Percentiles rank a stretch among this genome's conserved stretches.
Evolutionary conservation across 2,329 filamentous ascomycete genomes (phyloP).

Genomic region (Colletotrichum tropicicola): DNA sequence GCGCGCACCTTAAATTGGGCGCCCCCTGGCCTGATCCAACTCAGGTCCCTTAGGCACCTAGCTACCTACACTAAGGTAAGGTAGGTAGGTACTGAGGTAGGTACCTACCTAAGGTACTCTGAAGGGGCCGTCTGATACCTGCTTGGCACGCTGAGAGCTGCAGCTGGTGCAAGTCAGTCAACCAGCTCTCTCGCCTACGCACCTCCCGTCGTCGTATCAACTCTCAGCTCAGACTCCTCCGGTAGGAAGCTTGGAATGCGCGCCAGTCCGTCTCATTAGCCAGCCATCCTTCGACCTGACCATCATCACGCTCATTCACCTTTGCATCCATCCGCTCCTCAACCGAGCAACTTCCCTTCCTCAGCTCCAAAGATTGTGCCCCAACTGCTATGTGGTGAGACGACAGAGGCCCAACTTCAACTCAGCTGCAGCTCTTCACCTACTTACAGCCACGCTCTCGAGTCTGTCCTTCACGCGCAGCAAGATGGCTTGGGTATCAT

Average conservation of each 20-base stretch:
- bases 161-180: too few relatives aligned
- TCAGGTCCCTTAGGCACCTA: neutral
- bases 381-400: neutral
- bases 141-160: too few relatives aligned
- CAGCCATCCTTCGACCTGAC: neutral
- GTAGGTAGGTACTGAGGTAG: too few relatives aligned
- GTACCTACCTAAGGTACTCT: too few relatives aligned
- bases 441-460: neutral
- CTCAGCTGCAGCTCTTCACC: neutral
- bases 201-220: neutral
- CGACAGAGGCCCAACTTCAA: neutral
- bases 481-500: conserved; percentile 19
- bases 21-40: neutral
- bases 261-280: neutral
- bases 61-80: neutral
- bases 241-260: conserved; percentile 5
- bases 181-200: too few relatives aligned
- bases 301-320: neutral
- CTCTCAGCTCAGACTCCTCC: neutral
- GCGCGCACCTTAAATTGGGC: neutral
- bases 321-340: neutral
- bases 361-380: neutral
- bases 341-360: neutral
- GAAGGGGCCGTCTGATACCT: too few relatives aligned
- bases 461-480: neutral